These are phyloP conservation scores for Sophora flavescens DNA, from an alignment of 306 rosid genomes.

Conservation along the genomic window DNA sequence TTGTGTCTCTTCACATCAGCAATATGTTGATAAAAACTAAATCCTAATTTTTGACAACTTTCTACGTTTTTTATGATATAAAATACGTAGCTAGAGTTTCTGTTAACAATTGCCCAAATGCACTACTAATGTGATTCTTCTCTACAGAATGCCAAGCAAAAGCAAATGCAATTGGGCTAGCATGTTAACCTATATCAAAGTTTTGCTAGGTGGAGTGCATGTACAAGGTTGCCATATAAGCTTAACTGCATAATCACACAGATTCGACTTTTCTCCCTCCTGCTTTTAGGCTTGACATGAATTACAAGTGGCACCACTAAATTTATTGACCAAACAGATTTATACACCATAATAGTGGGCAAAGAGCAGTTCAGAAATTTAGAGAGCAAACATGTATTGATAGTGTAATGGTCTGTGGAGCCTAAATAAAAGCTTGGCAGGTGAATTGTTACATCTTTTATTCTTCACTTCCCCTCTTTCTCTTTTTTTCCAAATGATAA, in stretches of 20 bases:
- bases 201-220: neutral
- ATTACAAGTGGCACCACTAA: neutral
- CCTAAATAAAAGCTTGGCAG: neutral
- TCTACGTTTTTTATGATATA: neutral
- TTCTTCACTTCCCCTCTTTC: neutral
- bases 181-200: neutral
- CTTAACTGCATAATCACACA: neutral
- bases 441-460: neutral
- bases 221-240: neutral
- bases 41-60: neutral
- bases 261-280: neutral
- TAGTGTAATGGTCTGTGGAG: neutral
- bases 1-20: neutral
- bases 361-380: neutral
- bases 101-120: neutral
- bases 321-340: neutral
- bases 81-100: neutral
- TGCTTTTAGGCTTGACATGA: neutral
- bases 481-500: neutral
- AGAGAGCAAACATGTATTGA: neutral
- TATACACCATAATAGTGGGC: neutral
- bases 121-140: neutral
- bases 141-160: conserved; percentile 2
- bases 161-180: neutral
- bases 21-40: neutral